Evolutionary conservation across 306 rosid genomes (phyloP).

Genomic region (Dryas octopetala): DNA sequence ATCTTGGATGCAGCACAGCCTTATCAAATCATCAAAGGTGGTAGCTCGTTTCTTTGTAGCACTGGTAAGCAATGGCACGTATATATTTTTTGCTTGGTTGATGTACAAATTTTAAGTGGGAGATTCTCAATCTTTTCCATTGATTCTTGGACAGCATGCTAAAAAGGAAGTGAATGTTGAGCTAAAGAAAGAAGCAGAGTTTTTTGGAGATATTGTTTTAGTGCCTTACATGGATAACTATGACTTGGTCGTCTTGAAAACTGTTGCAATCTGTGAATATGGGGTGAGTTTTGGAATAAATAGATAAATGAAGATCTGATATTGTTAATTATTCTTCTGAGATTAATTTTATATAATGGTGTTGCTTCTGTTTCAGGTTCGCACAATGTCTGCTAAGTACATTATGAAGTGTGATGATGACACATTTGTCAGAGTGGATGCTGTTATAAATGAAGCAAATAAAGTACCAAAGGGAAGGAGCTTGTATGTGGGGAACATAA

Average conservation of each 20-base stretch:
- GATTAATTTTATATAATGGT: constrained; percentile 20
- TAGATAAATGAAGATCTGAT: neutral
- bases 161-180: constrained; percentile 70
- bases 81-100: constrained; percentile 7
- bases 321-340: neutral
- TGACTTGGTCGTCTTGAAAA: constrained; percentile 93
- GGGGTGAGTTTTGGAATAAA: constrained; percentile 65
- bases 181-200: constrained; percentile 88
- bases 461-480: constrained; percentile 46
- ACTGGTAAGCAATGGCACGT: constrained; percentile 52
- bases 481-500: constrained; percentile 88
- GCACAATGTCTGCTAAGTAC: constrained; percentile 58
- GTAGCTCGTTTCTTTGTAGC: constrained; percentile 95
- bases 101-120: neutral
- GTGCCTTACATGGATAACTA: constrained; percentile 98
- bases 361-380: constrained; percentile 52
- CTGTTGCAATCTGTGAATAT: constrained; percentile 91
- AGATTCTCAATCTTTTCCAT: constrained; percentile 29
- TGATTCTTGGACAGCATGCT: constrained; percentile 54
- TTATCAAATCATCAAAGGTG: constrained; percentile 67
- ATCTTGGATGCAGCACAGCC: constrained; percentile 92
- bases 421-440: constrained; percentile 81
- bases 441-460: constrained; percentile 49
- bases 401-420: constrained; percentile 99
- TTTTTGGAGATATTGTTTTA: constrained; percentile 83